Evolutionary conservation across 2,329 filamentous ascomycete genomes (phyloP).

Genomic region (Colletotrichum tropicale): DNA sequence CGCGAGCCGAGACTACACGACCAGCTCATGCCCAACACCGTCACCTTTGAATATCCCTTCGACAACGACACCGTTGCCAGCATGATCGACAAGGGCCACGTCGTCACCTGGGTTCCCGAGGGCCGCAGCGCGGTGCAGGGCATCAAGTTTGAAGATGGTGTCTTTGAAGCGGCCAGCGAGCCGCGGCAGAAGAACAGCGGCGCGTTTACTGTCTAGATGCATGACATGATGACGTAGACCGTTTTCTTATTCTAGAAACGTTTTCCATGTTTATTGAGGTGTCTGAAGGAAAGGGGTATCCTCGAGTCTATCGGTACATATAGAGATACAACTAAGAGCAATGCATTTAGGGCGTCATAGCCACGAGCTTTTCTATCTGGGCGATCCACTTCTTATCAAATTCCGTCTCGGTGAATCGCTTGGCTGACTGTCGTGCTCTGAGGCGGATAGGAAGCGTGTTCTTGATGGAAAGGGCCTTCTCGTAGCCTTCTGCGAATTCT

Average conservation of each 20-base stretch:
- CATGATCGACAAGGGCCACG: slow-evolving; percentile 70
- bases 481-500: slow-evolving; percentile 83
- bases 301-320: slow-evolving; percentile 34
- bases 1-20: slow-evolving; percentile 76
- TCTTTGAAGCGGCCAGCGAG: slow-evolving; percentile 80
- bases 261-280: slow-evolving; percentile 2
- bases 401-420: slow-evolving; percentile 85
- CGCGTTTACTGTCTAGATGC: slow-evolving; percentile 54
- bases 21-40: slow-evolving; percentile 75
- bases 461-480: slow-evolving; percentile 73
- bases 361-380: slow-evolving; percentile 76
- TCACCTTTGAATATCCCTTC: slow-evolving; percentile 72
- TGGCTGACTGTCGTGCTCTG: slow-evolving; percentile 78
- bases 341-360: slow-evolving; percentile 28
- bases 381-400: slow-evolving; percentile 81
- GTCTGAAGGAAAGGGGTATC: slow-evolving; percentile 37
- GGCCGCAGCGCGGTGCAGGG: slow-evolving; percentile 75
- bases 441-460: slow-evolving; percentile 77
- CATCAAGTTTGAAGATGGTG: slow-evolving; percentile 65
- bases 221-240: background rate
- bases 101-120: slow-evolving; percentile 70
- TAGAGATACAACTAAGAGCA: slow-evolving; percentile 14
- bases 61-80: slow-evolving; percentile 67
- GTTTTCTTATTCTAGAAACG: background rate
- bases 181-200: slow-evolving; percentile 75